Percentiles rank a stretch among this genome's conserved stretches.
Evolutionary conservation across 2,329 filamentous ascomycete species (phyloP).

Genomic region (Talaromyces amestolkiae): DNA sequence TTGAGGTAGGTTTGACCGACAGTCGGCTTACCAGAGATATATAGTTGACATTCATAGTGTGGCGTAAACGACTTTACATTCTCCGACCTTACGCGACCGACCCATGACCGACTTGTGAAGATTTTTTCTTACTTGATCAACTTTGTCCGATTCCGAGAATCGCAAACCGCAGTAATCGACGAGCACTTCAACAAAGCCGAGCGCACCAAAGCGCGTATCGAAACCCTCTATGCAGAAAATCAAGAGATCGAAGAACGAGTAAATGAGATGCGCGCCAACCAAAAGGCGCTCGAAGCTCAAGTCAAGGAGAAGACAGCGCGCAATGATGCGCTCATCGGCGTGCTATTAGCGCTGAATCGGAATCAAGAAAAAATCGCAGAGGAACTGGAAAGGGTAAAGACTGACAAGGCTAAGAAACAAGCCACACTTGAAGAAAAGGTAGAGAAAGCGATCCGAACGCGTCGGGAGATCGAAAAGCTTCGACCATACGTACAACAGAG

Average conservation of each 20-base stretch:
- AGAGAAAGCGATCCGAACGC: slow-evolving; percentile 59
- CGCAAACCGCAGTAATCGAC: slow-evolving; percentile 84
- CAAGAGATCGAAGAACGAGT: slow-evolving; percentile 79
- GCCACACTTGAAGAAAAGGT: slow-evolving; percentile 53
- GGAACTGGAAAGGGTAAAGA: slow-evolving; percentile 77
- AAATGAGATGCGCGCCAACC: slow-evolving; percentile 75
- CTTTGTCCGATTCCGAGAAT: slow-evolving; percentile 95
- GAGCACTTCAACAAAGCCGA: slow-evolving; percentile 91
- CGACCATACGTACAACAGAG: slow-evolving; percentile 90
- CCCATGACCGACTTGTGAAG: slow-evolving; percentile 83
- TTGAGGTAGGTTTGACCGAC: slow-evolving; percentile 51
- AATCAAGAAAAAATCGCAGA: slow-evolving; percentile 80
- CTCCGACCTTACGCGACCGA: slow-evolving; percentile 85
- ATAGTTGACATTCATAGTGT: slow-evolving; percentile 55
- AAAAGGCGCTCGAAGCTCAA: slow-evolving; percentile 74
- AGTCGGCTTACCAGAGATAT: background rate
- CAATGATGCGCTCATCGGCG: slow-evolving; percentile 82
- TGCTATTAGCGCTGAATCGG: slow-evolving; percentile 73
- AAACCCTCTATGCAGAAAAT: slow-evolving; percentile 80
- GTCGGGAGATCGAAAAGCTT: slow-evolving; percentile 84
- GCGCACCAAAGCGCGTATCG: slow-evolving; percentile 80
- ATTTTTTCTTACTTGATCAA: slow-evolving; percentile 99
- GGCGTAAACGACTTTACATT: slow-evolving; percentile 93
- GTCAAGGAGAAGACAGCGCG: slow-evolving; percentile 80
- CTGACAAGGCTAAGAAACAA: slow-evolving; percentile 74